Evolutionary conservation across 208 protist species (phyloP).

Genomic region (Angomonas deanei): DNA sequence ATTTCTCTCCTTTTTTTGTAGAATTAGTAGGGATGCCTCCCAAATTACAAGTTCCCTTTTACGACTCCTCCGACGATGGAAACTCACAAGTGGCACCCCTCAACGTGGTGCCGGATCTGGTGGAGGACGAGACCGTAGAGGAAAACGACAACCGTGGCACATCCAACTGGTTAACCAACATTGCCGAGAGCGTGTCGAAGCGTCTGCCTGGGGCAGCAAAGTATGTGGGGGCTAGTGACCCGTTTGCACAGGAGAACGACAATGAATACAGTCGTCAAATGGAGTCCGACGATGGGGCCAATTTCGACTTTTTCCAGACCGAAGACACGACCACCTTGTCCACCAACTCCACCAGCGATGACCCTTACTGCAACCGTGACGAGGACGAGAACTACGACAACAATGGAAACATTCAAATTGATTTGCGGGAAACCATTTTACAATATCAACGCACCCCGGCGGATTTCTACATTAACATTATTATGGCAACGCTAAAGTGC

Average conservation of each 20-base stretch:
- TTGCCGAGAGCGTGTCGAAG: not conserved
- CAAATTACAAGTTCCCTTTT: conserved; percentile 43
- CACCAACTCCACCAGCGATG: not conserved
- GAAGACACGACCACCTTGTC: not conserved
- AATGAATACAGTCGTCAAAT: no score
- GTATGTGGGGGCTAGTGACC: no score
- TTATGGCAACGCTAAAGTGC: conserved; percentile 70
- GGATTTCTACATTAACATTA: conserved; percentile 78
- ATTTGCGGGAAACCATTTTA: conserved; percentile 63
- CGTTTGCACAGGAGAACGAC: no score
- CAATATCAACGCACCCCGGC: conserved; percentile 63
- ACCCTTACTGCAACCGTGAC: not conserved
- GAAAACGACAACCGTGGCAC: not conserved
- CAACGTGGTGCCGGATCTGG: conserved; percentile 13
- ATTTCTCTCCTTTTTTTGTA: conserved; percentile 7
- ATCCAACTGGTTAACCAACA: not conserved
- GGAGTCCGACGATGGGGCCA: no score
- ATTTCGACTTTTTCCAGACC: not conserved
- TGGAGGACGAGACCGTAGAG: conserved; percentile 5
- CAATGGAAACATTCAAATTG: conserved; percentile 34
- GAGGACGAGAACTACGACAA: conserved; percentile 16
- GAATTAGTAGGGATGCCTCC: conserved; percentile 1
- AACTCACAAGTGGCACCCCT: conserved; percentile 39
- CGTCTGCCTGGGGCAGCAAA: no score
- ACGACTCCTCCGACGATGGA: conserved; percentile 71